Conservation (phyloP, 768 basidiomycete species). For the Lactarius sp. region DNA sequence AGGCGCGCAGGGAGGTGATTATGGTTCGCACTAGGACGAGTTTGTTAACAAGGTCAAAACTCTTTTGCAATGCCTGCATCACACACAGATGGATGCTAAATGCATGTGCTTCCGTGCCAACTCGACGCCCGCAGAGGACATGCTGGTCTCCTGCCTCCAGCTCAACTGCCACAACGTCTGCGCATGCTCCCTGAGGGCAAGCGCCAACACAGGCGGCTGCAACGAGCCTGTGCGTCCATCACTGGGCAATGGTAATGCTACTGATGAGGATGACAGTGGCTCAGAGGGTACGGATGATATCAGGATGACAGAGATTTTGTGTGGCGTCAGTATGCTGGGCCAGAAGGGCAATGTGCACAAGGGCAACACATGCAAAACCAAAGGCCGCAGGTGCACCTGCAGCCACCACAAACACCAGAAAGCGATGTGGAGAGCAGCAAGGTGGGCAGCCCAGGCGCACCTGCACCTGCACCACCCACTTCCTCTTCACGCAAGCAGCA, state of each 20-base stretch:
- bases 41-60: no score
- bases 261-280: slow-evolving; percentile 28
- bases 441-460: background rate
- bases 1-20: background rate
- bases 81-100: slow-evolving; percentile 62
- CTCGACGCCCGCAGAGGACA: slow-evolving; percentile 62
- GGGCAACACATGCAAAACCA: background rate
- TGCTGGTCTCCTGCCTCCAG: slow-evolving; percentile 54
- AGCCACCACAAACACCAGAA: background rate
- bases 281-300: slow-evolving; percentile 31
- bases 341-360: slow-evolving; percentile 18
- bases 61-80: background rate
- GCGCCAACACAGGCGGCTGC: slow-evolving; percentile 26
- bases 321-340: slow-evolving; percentile 21
- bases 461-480: background rate
- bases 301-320: slow-evolving; percentile 33
- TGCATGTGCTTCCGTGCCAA: slow-evolving; percentile 78
- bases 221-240: slow-evolving; percentile 31
- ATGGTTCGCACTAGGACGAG: background rate
- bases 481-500: slow-evolving; percentile 2
- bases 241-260: slow-evolving; percentile 15
- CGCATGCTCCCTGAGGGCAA: slow-evolving; percentile 25
- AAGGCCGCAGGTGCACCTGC: slow-evolving; percentile 1
- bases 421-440: slow-evolving; percentile 14
- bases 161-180: slow-evolving; percentile 49